Percentiles rank a stretch among this genome's conserved stretches.
These are phyloP conservation scores for Fusarium sublunatum DNA, from an alignment of 2,329 filamentous ascomycete species.

Conservation along the genomic window DNA sequence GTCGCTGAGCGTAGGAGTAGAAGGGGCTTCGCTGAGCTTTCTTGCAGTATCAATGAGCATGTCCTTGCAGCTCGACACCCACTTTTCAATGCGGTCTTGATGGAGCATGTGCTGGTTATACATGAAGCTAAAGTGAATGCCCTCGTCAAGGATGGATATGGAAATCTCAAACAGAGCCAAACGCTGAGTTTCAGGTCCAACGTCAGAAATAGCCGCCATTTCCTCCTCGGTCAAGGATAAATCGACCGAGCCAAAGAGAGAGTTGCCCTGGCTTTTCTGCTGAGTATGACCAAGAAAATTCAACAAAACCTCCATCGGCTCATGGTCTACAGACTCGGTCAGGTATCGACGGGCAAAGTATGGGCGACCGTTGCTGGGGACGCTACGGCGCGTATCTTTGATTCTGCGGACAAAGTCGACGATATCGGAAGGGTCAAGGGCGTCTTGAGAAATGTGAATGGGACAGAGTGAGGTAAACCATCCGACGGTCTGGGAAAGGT, in stretches of 20 bases:
- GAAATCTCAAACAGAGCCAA: constrained; percentile 41
- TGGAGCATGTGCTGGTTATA: constrained; percentile 30
- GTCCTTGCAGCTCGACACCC: constrained; percentile 25
- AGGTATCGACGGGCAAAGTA: constrained; percentile 33
- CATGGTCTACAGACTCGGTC: constrained; percentile 1
- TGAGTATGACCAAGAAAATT: constrained; percentile 30
- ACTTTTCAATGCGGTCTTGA: constrained; percentile 24
- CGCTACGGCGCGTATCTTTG: constrained; percentile 23
- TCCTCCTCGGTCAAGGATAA: constrained; percentile 15
- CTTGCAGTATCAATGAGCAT: constrained; percentile 13
- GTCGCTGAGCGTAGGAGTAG: constrained; percentile 48
- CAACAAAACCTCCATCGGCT: constrained; percentile 26
- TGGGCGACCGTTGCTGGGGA: constrained; percentile 23
- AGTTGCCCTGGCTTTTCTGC: not conserved
- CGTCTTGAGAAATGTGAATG: constrained; percentile 28
- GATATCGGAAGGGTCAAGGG: not conserved
- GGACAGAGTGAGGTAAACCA: constrained; percentile 60
- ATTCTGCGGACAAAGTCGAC: constrained; percentile 21
- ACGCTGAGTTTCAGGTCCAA: constrained; percentile 13
- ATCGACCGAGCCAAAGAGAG: constrained; percentile 1
- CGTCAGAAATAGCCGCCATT: constrained; percentile 9
- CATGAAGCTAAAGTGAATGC: constrained; percentile 12
- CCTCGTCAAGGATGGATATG: constrained; percentile 7
- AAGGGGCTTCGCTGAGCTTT: constrained; percentile 17
- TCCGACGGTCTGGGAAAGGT: constrained; percentile 56